These are phyloP conservation scores for Auriculariales sp. DNA, from an alignment of 768 basidiomycete genomes.

Conservation along the genomic window DNA sequence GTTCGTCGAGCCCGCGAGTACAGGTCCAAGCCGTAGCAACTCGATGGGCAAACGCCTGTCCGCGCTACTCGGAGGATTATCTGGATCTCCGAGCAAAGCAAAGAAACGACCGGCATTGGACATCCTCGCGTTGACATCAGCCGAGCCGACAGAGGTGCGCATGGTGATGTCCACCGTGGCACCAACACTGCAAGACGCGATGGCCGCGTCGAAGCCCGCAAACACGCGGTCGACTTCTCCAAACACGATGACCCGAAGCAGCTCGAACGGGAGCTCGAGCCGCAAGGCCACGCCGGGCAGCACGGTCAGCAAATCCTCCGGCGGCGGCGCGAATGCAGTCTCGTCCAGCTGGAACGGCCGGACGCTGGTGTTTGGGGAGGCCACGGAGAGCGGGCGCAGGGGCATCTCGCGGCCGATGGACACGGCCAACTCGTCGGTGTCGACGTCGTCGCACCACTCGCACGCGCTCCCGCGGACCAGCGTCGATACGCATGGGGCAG, in stretches of 20 bases:
- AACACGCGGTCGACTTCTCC: not conserved
- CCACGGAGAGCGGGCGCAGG: not conserved
- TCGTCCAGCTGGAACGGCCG: too few relatives aligned
- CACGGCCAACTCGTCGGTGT: conserved; percentile 1
- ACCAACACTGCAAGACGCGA: too few relatives aligned
- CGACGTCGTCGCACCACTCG: not conserved
- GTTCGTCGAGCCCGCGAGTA: too few relatives aligned
- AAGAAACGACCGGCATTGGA: not conserved
- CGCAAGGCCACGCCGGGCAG: not conserved
- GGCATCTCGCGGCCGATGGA: conserved; percentile 1
- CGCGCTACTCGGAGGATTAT: not conserved
- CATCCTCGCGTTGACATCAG: not conserved
- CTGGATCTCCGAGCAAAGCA: not conserved
- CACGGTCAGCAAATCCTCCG: not conserved
- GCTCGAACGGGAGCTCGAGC: not conserved
- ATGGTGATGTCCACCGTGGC: too few relatives aligned
- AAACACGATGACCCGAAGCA: too few relatives aligned
- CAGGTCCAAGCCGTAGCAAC: not conserved
- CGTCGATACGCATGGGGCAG: too few relatives aligned
- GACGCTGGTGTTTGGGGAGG: not conserved
- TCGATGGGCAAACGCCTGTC: not conserved
- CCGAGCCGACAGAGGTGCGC: too few relatives aligned
- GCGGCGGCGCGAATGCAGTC: not conserved
- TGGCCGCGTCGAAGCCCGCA: not conserved
- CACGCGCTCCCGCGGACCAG: not conserved